Base-by-base conservation (phyloP, 2,329 filamentous ascomycete genomes). In the Exophiala sp. region DNA sequence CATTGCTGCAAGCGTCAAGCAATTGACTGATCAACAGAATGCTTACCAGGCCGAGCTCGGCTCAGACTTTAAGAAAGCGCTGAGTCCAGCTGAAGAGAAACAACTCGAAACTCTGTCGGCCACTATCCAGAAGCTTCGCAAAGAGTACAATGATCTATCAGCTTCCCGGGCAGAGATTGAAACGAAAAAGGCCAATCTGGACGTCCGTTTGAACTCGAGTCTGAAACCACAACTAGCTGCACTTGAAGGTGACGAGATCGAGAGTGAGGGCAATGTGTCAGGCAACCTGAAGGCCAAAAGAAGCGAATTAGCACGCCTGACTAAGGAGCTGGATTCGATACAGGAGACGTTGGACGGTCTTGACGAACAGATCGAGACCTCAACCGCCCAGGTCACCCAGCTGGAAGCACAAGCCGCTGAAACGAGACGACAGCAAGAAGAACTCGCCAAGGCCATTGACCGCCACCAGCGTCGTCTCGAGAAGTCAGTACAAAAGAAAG, bases 41-140 rank as follows among this genome's bases (percentile, higher is more conserved):
- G 85, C 87, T 5, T 88, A 91, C 67, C 85, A 96, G 69, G 79
- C 85, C 2, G 95, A 99, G 69, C 72, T 96, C 52, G 79, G 80
- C 12, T 88, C 89, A 1, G 87, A 95, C 20, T 99, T 97, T 75
- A 95, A 95, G 75, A 96, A 96, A 72, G 87, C 87, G 10, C 78
- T 99, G 45, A 88, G 86, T 8, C 75, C 81, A 6, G 82, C 85
- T n/a, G 95, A 99, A 71, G 92, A 97, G 70, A 77, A 79, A 38
- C 85, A 88, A 65, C 78, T 99, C 3, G 87, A 94, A 57, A 78
- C 78, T 33, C 80, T 95, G 8, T 86, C 83, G 54, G 74, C 75
- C 3, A 79, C 79, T 10, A 84, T 90, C 5, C 88, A 91, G 64
- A 83, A 87, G 39, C 73, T 97, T 41, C 84, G 89, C 58, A 86